These are phyloP conservation scores for Tetrahymena borealis DNA, from an alignment of 73 alveolate genomes.

Conservation along the genomic window DNA sequence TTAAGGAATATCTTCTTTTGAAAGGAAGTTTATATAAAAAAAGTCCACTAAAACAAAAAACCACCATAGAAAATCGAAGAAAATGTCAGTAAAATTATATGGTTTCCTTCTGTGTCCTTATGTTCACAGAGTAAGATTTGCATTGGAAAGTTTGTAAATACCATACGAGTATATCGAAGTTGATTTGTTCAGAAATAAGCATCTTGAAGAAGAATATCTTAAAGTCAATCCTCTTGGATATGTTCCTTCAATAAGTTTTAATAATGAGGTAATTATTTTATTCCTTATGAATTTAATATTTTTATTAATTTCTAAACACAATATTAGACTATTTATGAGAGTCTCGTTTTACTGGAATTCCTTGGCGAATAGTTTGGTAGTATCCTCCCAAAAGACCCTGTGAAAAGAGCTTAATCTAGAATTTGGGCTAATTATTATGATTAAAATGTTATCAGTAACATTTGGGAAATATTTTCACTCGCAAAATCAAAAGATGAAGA, in stretches of 20 bases:
- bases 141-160: background rate
- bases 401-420: background rate
- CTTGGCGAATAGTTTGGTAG: background rate
- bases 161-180: background rate
- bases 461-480: background rate
- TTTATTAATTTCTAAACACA: background rate
- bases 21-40: too few species aligned
- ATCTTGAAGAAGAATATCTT: background rate
- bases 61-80: too few species aligned
- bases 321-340: background rate
- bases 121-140: background rate
- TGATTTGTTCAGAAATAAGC: background rate
- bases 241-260: background rate
- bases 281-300: background rate
- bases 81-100: background rate
- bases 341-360: background rate
- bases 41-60: too few species aligned
- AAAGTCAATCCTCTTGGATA: background rate
- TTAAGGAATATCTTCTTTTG: too few species aligned
- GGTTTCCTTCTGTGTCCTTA: background rate
- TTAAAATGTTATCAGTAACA: background rate
- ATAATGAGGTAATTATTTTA: background rate
- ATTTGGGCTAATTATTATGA: background rate
- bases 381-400: background rate
- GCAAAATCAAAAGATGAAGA: background rate